These are phyloP conservation scores for Nitzschia putrida DNA, from an alignment of 108 stramenopile species.

Conservation along the genomic window DNA sequence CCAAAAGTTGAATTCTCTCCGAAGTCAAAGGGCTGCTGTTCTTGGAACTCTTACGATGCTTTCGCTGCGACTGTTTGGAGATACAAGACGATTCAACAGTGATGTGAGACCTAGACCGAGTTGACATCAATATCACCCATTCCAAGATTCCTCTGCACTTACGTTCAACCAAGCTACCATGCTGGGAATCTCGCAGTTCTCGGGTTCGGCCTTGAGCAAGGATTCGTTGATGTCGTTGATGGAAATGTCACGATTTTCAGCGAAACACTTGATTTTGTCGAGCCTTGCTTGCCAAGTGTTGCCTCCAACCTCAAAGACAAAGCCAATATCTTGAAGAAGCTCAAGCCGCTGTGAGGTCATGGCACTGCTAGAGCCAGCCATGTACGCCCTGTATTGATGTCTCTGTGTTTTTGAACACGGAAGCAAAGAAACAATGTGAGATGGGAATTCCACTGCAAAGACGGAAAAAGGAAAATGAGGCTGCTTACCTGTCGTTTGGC, in stretches of 20 bases:
- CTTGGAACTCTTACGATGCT: background rate
- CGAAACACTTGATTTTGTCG: background rate
- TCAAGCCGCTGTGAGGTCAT: background rate
- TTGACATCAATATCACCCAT: too few species aligned
- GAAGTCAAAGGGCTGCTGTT: background rate
- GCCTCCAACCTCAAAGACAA: background rate
- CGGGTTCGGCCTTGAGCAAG: too few species aligned
- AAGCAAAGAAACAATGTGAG: background rate
- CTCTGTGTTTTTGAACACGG: background rate
- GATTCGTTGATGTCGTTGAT: background rate
- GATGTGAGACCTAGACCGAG: background rate
- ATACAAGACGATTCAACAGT: background rate
- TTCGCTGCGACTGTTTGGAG: background rate
- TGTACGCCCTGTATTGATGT: constrained; percentile 6
- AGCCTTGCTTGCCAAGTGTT: background rate
- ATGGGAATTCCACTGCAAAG: background rate
- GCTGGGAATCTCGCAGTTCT: too few species aligned
- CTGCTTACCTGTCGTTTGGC: constrained; percentile 34
- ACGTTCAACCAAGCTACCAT: too few species aligned
- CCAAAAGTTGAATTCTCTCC: background rate
- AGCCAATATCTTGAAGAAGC: background rate
- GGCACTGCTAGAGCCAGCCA: background rate
- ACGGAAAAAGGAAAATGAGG: too few species aligned
- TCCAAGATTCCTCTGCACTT: too few species aligned
- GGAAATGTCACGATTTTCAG: background rate